Evolutionary conservation across 805 yeast genomes (phyloP).

Genomic region (Saccharomycopsis guyanensis): DNA sequence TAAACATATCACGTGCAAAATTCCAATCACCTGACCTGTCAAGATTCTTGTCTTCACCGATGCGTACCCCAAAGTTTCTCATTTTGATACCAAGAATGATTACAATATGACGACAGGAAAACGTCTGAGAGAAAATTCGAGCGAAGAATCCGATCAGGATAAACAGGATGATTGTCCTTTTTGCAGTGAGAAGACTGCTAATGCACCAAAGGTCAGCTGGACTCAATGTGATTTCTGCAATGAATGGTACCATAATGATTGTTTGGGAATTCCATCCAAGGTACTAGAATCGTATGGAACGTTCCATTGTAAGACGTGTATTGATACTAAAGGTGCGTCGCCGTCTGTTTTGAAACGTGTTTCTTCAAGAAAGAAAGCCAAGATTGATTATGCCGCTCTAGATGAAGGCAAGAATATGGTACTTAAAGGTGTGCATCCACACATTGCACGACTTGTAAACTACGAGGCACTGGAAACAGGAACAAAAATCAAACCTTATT

Average conservation of each 20-base stretch:
- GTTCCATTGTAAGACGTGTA: constrained; percentile 53
- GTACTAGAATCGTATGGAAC: constrained; percentile 34
- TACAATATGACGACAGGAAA: too few relatives aligned
- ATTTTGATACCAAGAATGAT: too few relatives aligned
- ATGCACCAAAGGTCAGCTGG: constrained; percentile 34
- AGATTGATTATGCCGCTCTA: constrained; percentile 71
- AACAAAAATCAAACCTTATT: background rate
- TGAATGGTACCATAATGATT: constrained; percentile 47
- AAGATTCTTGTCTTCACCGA: too few relatives aligned
- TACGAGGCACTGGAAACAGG: background rate
- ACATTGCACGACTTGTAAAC: constrained; percentile 30
- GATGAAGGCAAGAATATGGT: constrained; percentile 57
- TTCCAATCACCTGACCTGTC: too few relatives aligned
- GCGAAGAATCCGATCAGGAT: too few relatives aligned
- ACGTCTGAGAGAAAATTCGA: too few relatives aligned
- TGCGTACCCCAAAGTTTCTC: too few relatives aligned
- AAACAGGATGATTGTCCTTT: background rate
- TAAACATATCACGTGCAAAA: background rate
- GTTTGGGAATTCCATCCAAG: constrained; percentile 33
- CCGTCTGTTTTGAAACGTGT: constrained; percentile 43
- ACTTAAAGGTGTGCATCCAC: constrained; percentile 51
- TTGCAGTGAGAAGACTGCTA: background rate
- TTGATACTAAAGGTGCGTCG: constrained; percentile 29
- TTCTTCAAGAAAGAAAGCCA: constrained; percentile 46
- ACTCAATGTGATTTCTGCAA: constrained; percentile 48